Conservation (phyloP, 2,329 filamentous ascomycete genomes). For the Exophiala lecanii-corni region DNA sequence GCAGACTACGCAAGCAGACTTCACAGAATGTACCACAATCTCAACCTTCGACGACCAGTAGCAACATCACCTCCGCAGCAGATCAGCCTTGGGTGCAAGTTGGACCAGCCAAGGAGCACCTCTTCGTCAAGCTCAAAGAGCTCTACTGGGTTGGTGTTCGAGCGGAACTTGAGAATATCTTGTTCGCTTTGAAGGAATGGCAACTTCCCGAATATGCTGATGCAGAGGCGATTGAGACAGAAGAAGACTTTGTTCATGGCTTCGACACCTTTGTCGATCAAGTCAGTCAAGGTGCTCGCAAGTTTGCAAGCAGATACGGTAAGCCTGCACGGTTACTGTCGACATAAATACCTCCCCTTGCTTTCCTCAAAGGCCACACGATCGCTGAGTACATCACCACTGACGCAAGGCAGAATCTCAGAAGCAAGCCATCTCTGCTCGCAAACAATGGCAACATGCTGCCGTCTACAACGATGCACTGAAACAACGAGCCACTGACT, state of each 20-base stretch:
- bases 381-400: not conserved
- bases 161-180: conserved; percentile 34
- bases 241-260: conserved; percentile 32
- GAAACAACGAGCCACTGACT: not conserved
- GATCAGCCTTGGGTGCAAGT: conserved; percentile 13
- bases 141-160: conserved; percentile 39
- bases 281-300: conserved; percentile 31
- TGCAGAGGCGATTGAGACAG: conserved; percentile 27
- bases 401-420: not conserved
- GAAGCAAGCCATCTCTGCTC: not conserved
- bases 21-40: not conserved
- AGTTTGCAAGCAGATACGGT: conserved; percentile 26
- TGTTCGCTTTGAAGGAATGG: conserved; percentile 35
- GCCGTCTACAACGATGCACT: not conserved
- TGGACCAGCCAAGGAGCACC: conserved; percentile 11
- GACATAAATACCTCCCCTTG: too few species aligned
- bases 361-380: conserved; percentile 6
- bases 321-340: not conserved
- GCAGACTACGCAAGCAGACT: not conserved
- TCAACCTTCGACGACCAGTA: not conserved
- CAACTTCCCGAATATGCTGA: conserved; percentile 25
- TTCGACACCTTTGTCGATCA: conserved; percentile 40
- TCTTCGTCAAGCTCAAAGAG: conserved; percentile 28
- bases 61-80: conserved; percentile 9
- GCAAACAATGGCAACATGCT: not conserved